Percentiles rank a stretch among this genome's conserved stretches.
Evolutionary conservation across 148 eudicot species (phyloP).

Genomic region (Silene conica): DNA sequence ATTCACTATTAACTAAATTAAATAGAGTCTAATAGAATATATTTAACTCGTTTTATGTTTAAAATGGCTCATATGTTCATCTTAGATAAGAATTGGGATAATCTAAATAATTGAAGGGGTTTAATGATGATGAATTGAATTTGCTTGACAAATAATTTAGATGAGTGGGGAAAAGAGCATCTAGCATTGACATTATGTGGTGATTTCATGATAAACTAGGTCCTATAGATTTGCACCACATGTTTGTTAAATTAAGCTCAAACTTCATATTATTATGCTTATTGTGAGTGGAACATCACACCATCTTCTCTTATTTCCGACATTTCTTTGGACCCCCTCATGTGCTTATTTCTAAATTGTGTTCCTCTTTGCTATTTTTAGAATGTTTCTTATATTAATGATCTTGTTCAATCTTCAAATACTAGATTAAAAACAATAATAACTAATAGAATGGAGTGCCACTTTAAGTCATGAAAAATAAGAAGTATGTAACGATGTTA

Average conservation of each 20-base stretch:
- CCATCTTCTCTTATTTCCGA: not conserved
- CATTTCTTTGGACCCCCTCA: conserved; percentile 4
- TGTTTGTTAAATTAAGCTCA: not conserved
- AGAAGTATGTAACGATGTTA: too few relatives aligned
- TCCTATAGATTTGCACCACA: conserved; percentile 7
- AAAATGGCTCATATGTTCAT: too few relatives aligned
- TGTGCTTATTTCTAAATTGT: not conserved
- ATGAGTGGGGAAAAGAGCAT: conserved; percentile 7
- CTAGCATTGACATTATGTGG: not conserved
- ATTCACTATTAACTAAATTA: too few relatives aligned
- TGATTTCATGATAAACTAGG: conserved; percentile 3
- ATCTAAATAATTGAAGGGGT: not conserved
- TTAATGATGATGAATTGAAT: conserved; percentile 5
- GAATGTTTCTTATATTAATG: not conserved
- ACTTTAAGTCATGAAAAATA: too few relatives aligned
- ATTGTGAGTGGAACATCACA: conserved; percentile 10
- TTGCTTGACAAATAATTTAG: conserved; percentile 1
- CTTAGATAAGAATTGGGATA: too few relatives aligned
- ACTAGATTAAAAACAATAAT: too few relatives aligned
- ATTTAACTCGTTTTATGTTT: too few relatives aligned
- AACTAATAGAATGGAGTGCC: too few relatives aligned
- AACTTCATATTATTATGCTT: conserved; percentile 6
- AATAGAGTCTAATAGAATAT: too few relatives aligned
- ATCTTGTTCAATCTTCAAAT: too few relatives aligned
- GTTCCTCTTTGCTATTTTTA: conserved; percentile 1